Evolutionary conservation across 495 filamentous ascomycete genomes (phyloP).

Genomic region (Cercophora samala): DNA sequence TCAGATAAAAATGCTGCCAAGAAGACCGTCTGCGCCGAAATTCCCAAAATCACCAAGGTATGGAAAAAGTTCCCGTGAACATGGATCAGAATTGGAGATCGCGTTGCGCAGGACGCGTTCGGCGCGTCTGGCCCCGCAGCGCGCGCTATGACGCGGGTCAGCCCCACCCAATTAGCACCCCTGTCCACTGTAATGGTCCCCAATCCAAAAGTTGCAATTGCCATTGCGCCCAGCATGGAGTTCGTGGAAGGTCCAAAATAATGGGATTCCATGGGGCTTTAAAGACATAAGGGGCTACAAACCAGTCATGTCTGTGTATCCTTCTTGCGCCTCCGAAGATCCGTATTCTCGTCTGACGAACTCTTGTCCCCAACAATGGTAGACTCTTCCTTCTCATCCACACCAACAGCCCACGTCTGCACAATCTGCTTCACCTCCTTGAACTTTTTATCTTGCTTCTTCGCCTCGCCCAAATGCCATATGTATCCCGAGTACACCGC

Average conservation of each 20-base stretch:
- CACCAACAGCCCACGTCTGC: constrained; percentile 58
- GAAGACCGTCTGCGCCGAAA: background rate
- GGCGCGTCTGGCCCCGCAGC: constrained; percentile 9
- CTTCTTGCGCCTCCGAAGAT: constrained; percentile 35
- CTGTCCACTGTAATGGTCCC: background rate
- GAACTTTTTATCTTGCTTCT: constrained; percentile 58
- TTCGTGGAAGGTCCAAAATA: background rate
- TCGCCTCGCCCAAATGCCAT: constrained; percentile 69
- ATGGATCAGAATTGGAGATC: background rate
- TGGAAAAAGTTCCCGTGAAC: background rate
- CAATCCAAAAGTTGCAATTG: background rate
- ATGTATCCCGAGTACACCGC: constrained; percentile 85
- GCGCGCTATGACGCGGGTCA: constrained; percentile 23
- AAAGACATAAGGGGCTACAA: background rate
- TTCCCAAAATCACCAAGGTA: background rate
- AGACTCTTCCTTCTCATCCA: constrained; percentile 35
- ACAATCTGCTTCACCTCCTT: constrained; percentile 70
- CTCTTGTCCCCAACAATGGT: constrained; percentile 26
- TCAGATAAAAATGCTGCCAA: background rate
- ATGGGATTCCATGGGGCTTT: background rate
- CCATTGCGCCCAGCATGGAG: background rate
- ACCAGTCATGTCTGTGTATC: constrained; percentile 2
- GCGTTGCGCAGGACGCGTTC: constrained; percentile 5
- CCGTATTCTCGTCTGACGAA: constrained; percentile 20
- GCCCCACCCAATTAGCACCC: constrained; percentile 6